A percentile compares a stretch with the other conserved stretches of the same genome.
phyloP scores from a whole-genome alignment of 2,329 filamentous ascomycete species.

The Bretziella fagacearum region DNA sequence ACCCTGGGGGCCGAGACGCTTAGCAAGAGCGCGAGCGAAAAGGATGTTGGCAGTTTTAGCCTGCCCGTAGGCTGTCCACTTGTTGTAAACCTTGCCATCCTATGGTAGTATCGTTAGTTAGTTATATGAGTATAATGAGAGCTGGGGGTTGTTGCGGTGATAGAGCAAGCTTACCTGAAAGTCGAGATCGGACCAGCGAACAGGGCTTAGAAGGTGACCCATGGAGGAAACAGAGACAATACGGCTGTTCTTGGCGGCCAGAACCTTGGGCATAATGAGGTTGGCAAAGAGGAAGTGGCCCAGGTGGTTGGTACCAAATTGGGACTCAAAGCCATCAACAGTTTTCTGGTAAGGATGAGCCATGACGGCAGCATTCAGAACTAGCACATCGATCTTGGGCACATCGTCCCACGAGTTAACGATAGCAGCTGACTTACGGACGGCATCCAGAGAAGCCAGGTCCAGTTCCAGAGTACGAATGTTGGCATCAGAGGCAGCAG shows the following conservation, averaged over 20 bases:
- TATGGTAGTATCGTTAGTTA: background rate
- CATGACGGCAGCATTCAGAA: constrained; percentile 28
- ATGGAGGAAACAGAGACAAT: constrained; percentile 27
- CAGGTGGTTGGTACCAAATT: constrained; percentile 30
- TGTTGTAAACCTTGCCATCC: constrained; percentile 13
- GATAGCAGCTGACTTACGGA: constrained; percentile 24
- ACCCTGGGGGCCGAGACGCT: constrained; percentile 9
- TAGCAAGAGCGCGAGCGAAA: constrained; percentile 15
- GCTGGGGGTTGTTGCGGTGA: too few species aligned
- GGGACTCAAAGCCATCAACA: constrained; percentile 27
- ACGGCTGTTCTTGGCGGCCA: constrained; percentile 16
- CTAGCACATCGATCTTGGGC: constrained; percentile 22
- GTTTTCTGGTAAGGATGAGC: constrained; percentile 20
- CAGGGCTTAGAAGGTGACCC: constrained; percentile 19
- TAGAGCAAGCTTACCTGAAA: constrained; percentile 14
- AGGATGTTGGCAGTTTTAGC: constrained; percentile 21
- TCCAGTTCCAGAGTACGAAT: constrained; percentile 19
- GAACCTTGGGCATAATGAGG: constrained; percentile 19
- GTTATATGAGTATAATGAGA: background rate
- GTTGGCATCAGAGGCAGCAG: constrained; percentile 3
- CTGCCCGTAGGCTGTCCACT: constrained; percentile 19
- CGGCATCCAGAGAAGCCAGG: constrained; percentile 23
- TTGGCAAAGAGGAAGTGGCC: constrained; percentile 31
- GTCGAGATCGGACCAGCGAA: constrained; percentile 23
- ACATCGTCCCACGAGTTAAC: constrained; percentile 18